Evolutionary conservation across 2,329 filamentous ascomycete species (phyloP), one percentile per base, ranked within the genome.

Genomic region (Juglanconis oblonga): DNA sequence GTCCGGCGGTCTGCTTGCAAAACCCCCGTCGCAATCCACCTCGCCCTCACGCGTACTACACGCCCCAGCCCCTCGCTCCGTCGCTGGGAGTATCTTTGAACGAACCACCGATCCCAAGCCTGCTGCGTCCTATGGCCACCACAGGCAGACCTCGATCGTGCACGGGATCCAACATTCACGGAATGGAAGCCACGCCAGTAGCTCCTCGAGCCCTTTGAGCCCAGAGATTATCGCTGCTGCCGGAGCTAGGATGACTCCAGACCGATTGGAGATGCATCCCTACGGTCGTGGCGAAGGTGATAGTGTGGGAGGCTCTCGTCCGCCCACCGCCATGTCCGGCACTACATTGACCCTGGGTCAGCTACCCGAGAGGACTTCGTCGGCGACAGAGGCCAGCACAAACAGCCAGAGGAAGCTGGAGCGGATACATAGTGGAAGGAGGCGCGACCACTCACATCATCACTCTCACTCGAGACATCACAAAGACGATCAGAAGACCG

Each of bases 61-160:
- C 66, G 69, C 72, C 40, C 69, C 76, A 40, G 67, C 74, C 38
- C 73, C 77, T 59, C 78, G 80, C 63, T 70, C 73, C 33, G 74
- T 68, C 45, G 67, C 79, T 32, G 76, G 72, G 58, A 73, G 73
- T 36, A 72, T 79, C 54, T 73, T 80, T 61, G 83, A 85, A 67
- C 79, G 82, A 65, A 70, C 78, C n/a, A 74, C 81, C 62, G 85
- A 87, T 66, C 79, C 77, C 52, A 87, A 86, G 70, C 74, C 75
- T 48, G 76, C 76, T 38, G 70, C 79, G 31, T 59, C 57, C 5
- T 87, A 98, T 80, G 91, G 91, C 62, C 93, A 99, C 74, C 92
- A 98, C 76, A 88, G 95, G 58, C 92, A 99, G 77, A 96, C 94
- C 0, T 98, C 94, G 52, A 97, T 98, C 68, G 93, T 98, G 59